Evolutionary conservation across 805 yeast genomes (phyloP), one percentile per base, ranked within the genome.

Genomic region (Hanseniaspora thailandica): DNA sequence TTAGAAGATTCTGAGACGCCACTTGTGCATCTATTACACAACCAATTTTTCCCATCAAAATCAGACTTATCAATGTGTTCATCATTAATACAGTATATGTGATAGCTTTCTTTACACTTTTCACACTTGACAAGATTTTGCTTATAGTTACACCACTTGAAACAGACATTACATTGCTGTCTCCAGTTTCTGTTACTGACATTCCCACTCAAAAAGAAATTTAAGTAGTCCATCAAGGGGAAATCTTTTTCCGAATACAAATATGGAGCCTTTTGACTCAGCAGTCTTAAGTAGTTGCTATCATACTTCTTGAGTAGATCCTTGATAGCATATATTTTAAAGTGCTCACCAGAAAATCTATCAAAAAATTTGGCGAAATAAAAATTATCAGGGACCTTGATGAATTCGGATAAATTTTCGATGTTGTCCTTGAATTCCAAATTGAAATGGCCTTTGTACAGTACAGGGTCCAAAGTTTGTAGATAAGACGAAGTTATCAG

Each of bases 281-380:
- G 66, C 0, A 87, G 86, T 26, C 70, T 70, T 36, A 79, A 72
- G 61, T 78, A 85, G 55, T 78, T 74, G 5, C 72, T 30, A 17
- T 30, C 28, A 10, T 30, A 45, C 3, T 31, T 31, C 2, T 77
- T 77, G 5, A 71, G 72, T 41, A 88, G 66, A 25, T 72, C 68
- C 2, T 70, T 66, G 0, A 95, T 84, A 31, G 85, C 78, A 36
- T 86, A 66, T 23, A 88, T 79, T 55, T 85, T 95, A 65, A 84
- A 93, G 66, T 85, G 81, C 58, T 81, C 80, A 60, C 82, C 76
- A 77, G 89, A 86, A 66, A 86, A 86, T 52, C 95, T 70, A 66
- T 90, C 97, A 66, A 81, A 93, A 36, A 90, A 71, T 63, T 82
- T 81, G 58, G 85, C 89, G 62, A 86, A 88, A 73, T 87, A 90